Evolutionary conservation across 345 rosid genomes (phyloP).

Genomic region (Salix dunnii): DNA sequence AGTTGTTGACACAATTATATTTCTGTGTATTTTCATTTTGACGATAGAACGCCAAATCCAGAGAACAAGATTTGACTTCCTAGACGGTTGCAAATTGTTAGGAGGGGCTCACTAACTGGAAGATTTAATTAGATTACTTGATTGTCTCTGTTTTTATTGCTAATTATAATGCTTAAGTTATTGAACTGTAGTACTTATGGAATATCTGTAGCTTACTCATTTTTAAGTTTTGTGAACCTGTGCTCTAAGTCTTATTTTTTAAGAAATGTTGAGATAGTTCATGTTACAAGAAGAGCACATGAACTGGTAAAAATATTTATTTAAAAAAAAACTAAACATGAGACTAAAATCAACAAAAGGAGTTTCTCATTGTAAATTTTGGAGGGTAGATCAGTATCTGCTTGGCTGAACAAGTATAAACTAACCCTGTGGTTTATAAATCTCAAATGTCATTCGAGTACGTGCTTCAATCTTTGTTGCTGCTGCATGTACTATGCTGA

Average conservation of each 20-base stretch:
- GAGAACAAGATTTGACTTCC: neutral
- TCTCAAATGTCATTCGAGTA: neutral
- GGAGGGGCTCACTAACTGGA: neutral
- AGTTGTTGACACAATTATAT: neutral
- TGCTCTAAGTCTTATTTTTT: neutral
- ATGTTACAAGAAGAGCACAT: neutral
- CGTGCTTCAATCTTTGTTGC: neutral
- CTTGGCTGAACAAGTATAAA: neutral
- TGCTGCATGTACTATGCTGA: neutral
- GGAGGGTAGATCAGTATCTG: neutral
- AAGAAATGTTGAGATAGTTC: neutral
- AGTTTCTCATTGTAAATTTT: neutral
- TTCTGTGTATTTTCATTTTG: neutral
- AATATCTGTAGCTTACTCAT: neutral
- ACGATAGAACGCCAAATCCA: neutral
- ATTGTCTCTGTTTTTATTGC: neutral
- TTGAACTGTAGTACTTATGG: neutral
- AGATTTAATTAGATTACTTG: neutral
- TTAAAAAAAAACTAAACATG: neutral
- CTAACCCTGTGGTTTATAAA: neutral
- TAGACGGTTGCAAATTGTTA: neutral
- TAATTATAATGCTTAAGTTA: neutral
- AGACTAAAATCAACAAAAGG: neutral
- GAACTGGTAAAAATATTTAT: neutral
- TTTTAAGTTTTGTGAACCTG: neutral